Conservation (phyloP, 2,329 filamentous ascomycete genomes). For the Aotearoamyces nothofagi region DNA sequence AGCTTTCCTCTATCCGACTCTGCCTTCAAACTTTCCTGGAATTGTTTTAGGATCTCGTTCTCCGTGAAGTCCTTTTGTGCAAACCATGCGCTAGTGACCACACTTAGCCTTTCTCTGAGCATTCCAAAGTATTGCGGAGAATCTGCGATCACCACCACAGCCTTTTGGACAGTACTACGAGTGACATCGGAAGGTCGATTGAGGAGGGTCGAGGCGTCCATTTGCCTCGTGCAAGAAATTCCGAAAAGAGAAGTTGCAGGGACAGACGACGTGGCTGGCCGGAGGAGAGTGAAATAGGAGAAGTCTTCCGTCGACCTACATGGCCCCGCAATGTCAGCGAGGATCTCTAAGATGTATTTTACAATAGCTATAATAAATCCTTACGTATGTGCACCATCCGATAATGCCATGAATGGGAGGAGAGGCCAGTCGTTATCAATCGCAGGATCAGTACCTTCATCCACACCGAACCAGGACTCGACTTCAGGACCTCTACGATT, state of each 20-base stretch:
- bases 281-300: constrained; percentile 89
- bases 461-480: constrained; percentile 73
- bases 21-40: constrained; percentile 74
- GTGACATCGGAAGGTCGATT: constrained; percentile 80
- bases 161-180: constrained; percentile 95
- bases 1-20: constrained; percentile 51
- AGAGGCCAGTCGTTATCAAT: constrained; percentile 78
- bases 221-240: constrained; percentile 86
- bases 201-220: constrained; percentile 64
- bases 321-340: constrained; percentile 3
- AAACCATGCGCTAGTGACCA: constrained; percentile 94
- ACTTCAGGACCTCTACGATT: constrained; percentile 63
- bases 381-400: constrained; percentile 87
- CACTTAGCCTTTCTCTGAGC: constrained; percentile 73
- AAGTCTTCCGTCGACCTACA: constrained; percentile 80
- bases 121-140: constrained; percentile 82
- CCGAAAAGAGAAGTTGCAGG: constrained; percentile 80
- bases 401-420: constrained; percentile 91
- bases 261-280: constrained; percentile 34
- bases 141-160: constrained; percentile 88
- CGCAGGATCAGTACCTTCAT: constrained; percentile 64
- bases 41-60: constrained; percentile 74
- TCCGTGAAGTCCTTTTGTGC: constrained; percentile 87
- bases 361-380: constrained; percentile 20
- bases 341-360: too few species aligned